Base-by-base conservation (phyloP, 352 stramenopile species). In the Phytophthora hybrid region DNA sequence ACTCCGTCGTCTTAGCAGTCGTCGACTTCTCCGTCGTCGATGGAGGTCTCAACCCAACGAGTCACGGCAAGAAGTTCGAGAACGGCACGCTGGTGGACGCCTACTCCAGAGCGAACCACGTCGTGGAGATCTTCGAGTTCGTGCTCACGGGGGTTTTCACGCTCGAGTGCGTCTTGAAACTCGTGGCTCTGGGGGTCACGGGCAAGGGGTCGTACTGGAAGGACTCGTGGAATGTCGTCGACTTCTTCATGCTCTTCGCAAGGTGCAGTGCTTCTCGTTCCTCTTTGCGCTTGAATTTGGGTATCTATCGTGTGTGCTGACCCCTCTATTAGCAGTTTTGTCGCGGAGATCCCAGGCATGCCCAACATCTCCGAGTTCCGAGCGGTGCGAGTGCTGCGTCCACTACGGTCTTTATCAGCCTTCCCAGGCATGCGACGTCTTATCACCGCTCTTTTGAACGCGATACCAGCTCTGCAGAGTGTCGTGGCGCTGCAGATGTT, bases 181-280 rank as follows among this genome's bases (percentile, higher is more conserved):
- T 98, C 54, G 68, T 97, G 18, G 89, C 90, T 0, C 79, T 97
- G 66, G 93, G 93, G 0, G 91, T 93, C n/a, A 26, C 83, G 5
- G 68, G 75, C 4, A 69, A 86, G 19, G 82, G 89, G 2, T 82
- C 78, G 19, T 98, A 97, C 67, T 69, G 96, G 0, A 69, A 77
- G 1, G 89, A 98, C 66, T 70, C 79, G 2, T 98, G 92, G 93
- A 98, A 98, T 58, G 69, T 92, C 16, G 74, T 98, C 13, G 93
- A 98, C 69, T 98, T 98, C 64, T 71, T 97, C 44, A 89, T 98
- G 56, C 92, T 98, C 56, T 44, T 94, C 9, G 85, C 88, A 14
- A 93, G 85, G 81, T 97, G 37, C 37, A 73, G 2, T 5, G 16
- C 47, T 41, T 16, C 13, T 46, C 39, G 18, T 18, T 31, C n/a